phyloP scores from a whole-genome alignment of 176 grass and related monocot species.

The bread wheat (Triticum aestivum) region DNA sequence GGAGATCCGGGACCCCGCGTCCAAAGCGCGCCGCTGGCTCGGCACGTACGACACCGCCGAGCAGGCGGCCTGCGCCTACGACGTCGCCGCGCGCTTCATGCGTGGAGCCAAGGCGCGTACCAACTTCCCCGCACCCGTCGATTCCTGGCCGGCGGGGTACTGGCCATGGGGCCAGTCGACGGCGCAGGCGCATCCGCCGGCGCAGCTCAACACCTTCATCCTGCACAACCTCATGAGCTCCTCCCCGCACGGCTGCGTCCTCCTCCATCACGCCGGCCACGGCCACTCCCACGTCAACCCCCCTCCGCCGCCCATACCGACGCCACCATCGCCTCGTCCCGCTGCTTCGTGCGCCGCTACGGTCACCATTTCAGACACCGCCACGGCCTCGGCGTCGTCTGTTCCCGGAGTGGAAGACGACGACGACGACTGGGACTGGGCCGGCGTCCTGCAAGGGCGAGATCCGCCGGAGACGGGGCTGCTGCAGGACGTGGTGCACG shows the following conservation, averaged over 20 bases:
- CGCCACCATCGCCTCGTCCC: neutral
- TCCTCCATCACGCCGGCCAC: slow-evolving; percentile 28
- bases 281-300: slow-evolving; percentile 3
- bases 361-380: neutral
- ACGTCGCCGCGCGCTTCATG: slow-evolving; percentile 91
- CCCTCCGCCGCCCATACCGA: neutral
- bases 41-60: slow-evolving; percentile 98
- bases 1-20: slow-evolving; percentile 86
- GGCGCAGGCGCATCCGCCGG: neutral
- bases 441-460: slow-evolving; percentile 43
- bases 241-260: slow-evolving; percentile 25
- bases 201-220: slow-evolving; percentile 39
- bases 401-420: neutral
- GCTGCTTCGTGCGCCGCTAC: neutral
- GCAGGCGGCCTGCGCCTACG: slow-evolving; percentile 95
- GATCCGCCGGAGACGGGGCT: slow-evolving; percentile 68
- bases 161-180: slow-evolving; percentile 38
- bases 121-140: slow-evolving; percentile 63
- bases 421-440: slow-evolving; percentile 32
- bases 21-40: slow-evolving; percentile 91
- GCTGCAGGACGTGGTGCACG: slow-evolving; percentile 80
- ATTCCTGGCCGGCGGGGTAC: slow-evolving; percentile 3
- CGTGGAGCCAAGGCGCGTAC: slow-evolving; percentile 90
- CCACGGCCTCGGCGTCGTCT: neutral
- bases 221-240: slow-evolving; percentile 51